phyloP scores from a whole-genome alignment of 2,329 filamentous ascomycete genomes.

The Penicillium sp. region DNA sequence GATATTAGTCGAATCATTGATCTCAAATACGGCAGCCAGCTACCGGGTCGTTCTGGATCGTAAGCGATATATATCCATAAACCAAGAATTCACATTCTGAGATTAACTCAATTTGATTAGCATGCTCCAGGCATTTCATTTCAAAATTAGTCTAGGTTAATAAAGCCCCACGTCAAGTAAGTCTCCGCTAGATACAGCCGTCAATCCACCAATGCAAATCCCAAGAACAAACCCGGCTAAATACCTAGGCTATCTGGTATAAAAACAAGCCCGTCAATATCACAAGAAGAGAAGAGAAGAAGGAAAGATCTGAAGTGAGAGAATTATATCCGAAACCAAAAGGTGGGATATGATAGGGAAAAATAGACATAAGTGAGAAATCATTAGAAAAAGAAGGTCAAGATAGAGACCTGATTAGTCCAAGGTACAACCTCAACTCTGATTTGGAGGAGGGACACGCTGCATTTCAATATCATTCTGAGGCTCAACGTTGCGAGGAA shows the following conservation, averaged over 20 bases:
- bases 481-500: slow-evolving; percentile 54
- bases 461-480: slow-evolving; percentile 75
- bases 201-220: slow-evolving; percentile 11
- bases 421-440: slow-evolving; percentile 22
- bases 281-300: slow-evolving; percentile 8
- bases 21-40: too few species aligned
- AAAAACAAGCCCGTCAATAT: slow-evolving; percentile 10
- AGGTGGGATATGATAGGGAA: not conserved
- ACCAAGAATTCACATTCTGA: too few species aligned
- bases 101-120: too few species aligned
- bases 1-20: not conserved
- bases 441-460: slow-evolving; percentile 49
- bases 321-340: not conserved
- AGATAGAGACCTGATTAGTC: not conserved
- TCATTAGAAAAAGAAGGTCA: slow-evolving; percentile 20
- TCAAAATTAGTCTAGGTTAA: not conserved
- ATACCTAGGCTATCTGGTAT: slow-evolving; percentile 10
- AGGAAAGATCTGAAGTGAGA: slow-evolving; percentile 10
- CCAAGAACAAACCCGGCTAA: not conserved
- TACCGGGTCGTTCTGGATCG: too few species aligned
- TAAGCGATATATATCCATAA: not conserved
- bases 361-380: not conserved
- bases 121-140: not conserved
- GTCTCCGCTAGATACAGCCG: slow-evolving; percentile 5
- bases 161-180: not conserved